phyloP scores from a whole-genome alignment of 805 yeast species.

The Lipomyces starkeyi region DNA sequence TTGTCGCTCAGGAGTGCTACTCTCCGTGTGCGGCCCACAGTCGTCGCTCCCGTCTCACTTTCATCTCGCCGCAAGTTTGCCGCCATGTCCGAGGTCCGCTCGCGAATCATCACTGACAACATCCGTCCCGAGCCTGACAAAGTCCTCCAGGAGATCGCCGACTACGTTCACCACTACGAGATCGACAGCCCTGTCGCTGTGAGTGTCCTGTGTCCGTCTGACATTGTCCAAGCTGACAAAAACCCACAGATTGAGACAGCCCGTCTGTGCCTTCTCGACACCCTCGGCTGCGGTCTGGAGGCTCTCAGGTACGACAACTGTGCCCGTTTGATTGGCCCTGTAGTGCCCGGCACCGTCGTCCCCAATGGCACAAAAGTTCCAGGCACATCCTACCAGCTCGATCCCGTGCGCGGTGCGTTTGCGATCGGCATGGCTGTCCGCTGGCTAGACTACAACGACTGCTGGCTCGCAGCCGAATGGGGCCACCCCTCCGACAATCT shows the following conservation, averaged over 20 bases:
- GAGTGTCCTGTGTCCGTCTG: not conserved
- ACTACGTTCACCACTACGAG: slow-evolving; percentile 56
- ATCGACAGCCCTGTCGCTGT: slow-evolving; percentile 55
- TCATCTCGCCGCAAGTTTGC: slow-evolving; percentile 8
- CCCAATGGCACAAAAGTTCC: slow-evolving; percentile 62
- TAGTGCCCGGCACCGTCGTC: slow-evolving; percentile 61
- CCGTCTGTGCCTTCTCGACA: slow-evolving; percentile 59
- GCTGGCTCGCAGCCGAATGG: slow-evolving; percentile 75
- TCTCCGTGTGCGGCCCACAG: not conserved
- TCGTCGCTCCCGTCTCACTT: slow-evolving; percentile 1
- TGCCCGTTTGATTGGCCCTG: slow-evolving; percentile 57
- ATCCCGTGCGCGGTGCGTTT: slow-evolving; percentile 65
- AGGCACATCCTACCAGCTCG: slow-evolving; percentile 58
- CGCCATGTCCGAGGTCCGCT: slow-evolving; percentile 14
- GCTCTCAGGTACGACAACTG: slow-evolving; percentile 61
- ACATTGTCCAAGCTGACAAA: not conserved
- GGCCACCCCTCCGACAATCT: slow-evolving; percentile 69
- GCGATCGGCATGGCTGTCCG: slow-evolving; percentile 62
- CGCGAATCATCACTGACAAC: slow-evolving; percentile 50
- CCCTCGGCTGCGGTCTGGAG: slow-evolving; percentile 66
- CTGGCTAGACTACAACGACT: slow-evolving; percentile 67
- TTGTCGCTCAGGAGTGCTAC: slow-evolving; percentile 6
- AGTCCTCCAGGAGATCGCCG: slow-evolving; percentile 57
- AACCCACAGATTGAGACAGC: slow-evolving; percentile 54
- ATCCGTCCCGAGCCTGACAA: slow-evolving; percentile 59